Base-by-base conservation (phyloP, 345 rosid genomes). In the Populus tremula region DNA sequence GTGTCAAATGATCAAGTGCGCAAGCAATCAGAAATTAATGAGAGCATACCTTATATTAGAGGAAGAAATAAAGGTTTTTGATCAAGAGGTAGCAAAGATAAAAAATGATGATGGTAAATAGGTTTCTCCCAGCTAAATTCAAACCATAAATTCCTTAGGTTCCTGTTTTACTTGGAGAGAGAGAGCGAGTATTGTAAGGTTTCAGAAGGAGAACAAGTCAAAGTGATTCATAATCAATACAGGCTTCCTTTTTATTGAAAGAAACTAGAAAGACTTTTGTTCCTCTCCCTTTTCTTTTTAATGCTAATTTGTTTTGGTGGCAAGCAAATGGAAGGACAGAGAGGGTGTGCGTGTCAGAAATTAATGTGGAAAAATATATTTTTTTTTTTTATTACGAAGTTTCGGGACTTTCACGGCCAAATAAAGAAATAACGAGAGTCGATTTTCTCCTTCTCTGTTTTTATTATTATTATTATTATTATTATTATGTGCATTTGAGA, bases 181-280 rank as follows among this genome's bases (percentile, higher is more conserved):
- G 61, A 39, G 35, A 66, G 61, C 16, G 81, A 72, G 72, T 78
- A 66, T 78, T 72, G 69, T 27, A 54, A 4, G 68, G 67, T 78
- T 72, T 1, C 13, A 25, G 59, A 78, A 67, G 8, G 27, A 38
- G 56, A 49, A 72, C 8, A 50, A 53, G 70, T 71, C 50, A 39
- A 25, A n/a, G n/a, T 68, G 8, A 45, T n/a, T 62, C 49, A 45
- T 8, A 33, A 47, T 3, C 70, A 67, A 67, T 16, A 16, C 5
- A 20, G 50, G 17, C 17, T 10, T 41, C 45, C 45, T 47, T 47
- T 47, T 14, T 4, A 47, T 47, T 13, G 50, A 47, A 41, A 41
- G 45, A 10, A 41, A 41, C 10, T 2, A 1, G 45, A 10, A 3
- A 41, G 45, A 10, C 4, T 10, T 41, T 41, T 41, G 4, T 2